phyloP scores from a whole-genome alignment of 352 stramenopile genomes.

The Phytophthora sojae region DNA sequence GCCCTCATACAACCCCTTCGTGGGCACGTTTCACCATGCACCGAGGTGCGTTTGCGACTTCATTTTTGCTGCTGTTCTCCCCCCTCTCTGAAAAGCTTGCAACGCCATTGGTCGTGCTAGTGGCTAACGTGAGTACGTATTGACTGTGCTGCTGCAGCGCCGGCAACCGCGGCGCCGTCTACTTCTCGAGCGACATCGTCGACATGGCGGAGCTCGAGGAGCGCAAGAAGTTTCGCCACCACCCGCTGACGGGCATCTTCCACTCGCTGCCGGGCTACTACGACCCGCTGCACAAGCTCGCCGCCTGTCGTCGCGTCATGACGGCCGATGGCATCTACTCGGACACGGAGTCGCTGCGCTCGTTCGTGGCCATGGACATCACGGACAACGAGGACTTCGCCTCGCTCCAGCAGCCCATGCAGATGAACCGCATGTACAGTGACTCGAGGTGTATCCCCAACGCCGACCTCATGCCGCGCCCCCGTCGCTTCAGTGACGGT shows the following conservation, averaged over 20 bases:
- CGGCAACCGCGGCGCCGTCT: constrained; percentile 85
- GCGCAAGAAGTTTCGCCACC: constrained; percentile 89
- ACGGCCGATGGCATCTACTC: constrained; percentile 66
- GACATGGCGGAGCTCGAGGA: constrained; percentile 90
- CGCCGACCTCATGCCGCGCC: constrained; percentile 50
- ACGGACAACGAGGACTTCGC: constrained; percentile 67
- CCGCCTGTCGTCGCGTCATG: constrained; percentile 69
- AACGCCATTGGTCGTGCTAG: background rate
- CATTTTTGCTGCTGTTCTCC: background rate
- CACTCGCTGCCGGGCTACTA: constrained; percentile 89
- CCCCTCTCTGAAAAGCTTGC: background rate
- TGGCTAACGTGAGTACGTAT: background rate
- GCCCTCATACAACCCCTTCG: constrained; percentile 89
- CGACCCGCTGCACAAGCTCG: constrained; percentile 83
- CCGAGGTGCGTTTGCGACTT: constrained; percentile 59
- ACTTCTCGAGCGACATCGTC: constrained; percentile 90
- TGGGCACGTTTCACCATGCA: constrained; percentile 92
- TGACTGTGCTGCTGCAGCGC: constrained; percentile 47
- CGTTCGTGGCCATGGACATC: constrained; percentile 82
- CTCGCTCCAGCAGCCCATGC: constrained; percentile 59
- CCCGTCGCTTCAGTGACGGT: constrained; percentile 82
- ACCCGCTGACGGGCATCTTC: constrained; percentile 89
- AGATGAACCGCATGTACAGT: constrained; percentile 79
- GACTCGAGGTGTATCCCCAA: constrained; percentile 60
- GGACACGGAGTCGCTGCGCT: constrained; percentile 79